Base-by-base conservation (phyloP, 1,284 basidiomycete species). In the Marasmius oreades region DNA sequence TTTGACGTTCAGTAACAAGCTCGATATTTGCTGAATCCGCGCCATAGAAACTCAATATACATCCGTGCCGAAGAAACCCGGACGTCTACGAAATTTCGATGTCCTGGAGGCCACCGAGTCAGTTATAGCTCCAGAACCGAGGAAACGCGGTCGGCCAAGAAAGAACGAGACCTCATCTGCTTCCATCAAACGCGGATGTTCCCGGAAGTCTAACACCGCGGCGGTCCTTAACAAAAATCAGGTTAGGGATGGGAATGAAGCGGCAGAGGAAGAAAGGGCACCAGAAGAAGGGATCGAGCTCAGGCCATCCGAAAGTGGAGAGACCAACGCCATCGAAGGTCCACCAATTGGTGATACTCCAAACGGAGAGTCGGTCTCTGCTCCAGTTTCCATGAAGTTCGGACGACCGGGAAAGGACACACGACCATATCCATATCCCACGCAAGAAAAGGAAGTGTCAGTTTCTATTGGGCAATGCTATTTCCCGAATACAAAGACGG, bases 121-220 rank as follows among this genome's bases (percentile, higher is more conserved):
- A 14, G 36, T 34, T 36, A 39, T 56, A 50, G 46, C 51, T 20
- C 37, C 55, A 18, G 56, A 54, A 14, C 63, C 68, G 3, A 76
- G 72, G 56, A 73, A 71, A 52, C 73, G 72, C 18, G 73, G 73
- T 18, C 69, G 72, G 42, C 68, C 68, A n/a, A 62, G 62, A 23
- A 77, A 73, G 62, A 58, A 59, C 34, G 20, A 18, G 16, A 26
- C 28, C 33, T 28, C 33, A 50, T 2, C 28, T 31, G 4, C 28
- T 31, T 10, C 28, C 28, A 10, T 10, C 28, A 4, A 10, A 31
- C 28, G 28, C 10, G 28, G 28, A 4, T 10, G 5, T 31, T 10
- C 28, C 28, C 28, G 28, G 28, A 31, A 31, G 28, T 31, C 28
- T 31, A 31, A 31, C 5, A 31, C 5, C 5, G 28, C 28, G 28